A percentile compares a stretch with the other conserved stretches of the same genome.
These are phyloP conservation scores for Fermentozyma sake DNA, from an alignment of 1,139 yeast genomes.

Conservation along the genomic window DNA sequence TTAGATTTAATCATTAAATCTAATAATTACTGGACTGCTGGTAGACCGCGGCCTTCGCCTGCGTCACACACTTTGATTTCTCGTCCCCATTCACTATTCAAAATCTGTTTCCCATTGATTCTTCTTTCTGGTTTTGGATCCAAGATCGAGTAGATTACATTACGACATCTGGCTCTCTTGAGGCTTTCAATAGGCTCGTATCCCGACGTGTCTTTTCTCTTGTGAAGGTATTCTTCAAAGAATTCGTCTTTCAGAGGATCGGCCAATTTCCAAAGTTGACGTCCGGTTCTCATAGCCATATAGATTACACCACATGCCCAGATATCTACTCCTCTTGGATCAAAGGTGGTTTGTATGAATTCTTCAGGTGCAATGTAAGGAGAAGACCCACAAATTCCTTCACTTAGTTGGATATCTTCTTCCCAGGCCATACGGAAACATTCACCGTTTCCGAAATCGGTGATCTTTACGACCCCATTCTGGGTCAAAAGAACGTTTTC, in stretches of 20 bases:
- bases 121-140: constrained; percentile 88
- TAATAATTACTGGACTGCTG: too few species aligned
- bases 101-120: constrained; percentile 80
- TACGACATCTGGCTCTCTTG: constrained; percentile 81
- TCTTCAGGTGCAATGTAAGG: constrained; percentile 98
- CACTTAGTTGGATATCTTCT: constrained; percentile 71
- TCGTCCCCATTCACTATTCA: constrained; percentile 95
- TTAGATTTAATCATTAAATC: too few species aligned
- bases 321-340: constrained; percentile 86
- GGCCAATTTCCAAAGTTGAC: constrained; percentile 90
- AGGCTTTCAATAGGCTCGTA: constrained; percentile 85
- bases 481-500: constrained; percentile 82
- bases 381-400: constrained; percentile 82
- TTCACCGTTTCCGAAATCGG: constrained; percentile 95
- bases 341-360: constrained; percentile 68
- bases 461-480: constrained; percentile 76
- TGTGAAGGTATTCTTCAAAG: constrained; percentile 65
- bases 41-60: constrained; percentile 45
- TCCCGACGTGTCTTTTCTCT: constrained; percentile 76
- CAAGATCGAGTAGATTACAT: constrained; percentile 84
- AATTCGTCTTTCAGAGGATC: constrained; percentile 72
- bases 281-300: constrained; percentile 97
- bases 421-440: constrained; percentile 99
- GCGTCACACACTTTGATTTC: constrained; percentile 77
- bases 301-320: constrained; percentile 98